Evolutionary conservation across 2,329 filamentous ascomycete genomes (phyloP).

Genomic region (Pseudocercospora pini-densiflorae): DNA sequence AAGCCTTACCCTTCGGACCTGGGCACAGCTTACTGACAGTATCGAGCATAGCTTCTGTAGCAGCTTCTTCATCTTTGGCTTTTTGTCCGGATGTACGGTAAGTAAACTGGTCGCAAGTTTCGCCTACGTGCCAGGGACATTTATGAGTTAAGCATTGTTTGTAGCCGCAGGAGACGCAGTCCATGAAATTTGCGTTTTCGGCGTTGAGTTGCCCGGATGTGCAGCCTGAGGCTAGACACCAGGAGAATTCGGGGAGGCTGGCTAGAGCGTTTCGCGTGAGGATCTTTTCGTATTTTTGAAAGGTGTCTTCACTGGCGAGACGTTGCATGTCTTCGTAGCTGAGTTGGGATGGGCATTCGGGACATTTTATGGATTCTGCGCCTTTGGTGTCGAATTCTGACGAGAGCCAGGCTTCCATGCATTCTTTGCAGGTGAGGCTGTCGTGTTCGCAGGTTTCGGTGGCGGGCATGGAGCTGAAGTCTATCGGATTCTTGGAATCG

Average conservation of each 20-base stretch:
- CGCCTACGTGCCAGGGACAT: slow-evolving; percentile 43
- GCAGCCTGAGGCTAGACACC: slow-evolving; percentile 58
- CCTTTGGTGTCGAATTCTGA: slow-evolving; percentile 43
- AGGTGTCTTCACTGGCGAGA: slow-evolving; percentile 51
- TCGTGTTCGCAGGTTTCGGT: slow-evolving; percentile 43
- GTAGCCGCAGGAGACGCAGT: slow-evolving; percentile 43
- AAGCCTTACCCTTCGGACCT: slow-evolving; percentile 25
- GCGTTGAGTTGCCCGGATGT: slow-evolving; percentile 58
- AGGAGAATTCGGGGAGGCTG: slow-evolving; percentile 53
- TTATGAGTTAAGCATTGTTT: slow-evolving; percentile 44
- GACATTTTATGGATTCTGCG: slow-evolving; percentile 58
- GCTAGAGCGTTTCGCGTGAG: slow-evolving; percentile 51
- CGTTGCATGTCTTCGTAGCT: slow-evolving; percentile 52
- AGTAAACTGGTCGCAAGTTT: slow-evolving; percentile 48
- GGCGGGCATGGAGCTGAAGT: slow-evolving; percentile 40
- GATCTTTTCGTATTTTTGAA: slow-evolving; percentile 54
- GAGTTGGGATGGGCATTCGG: slow-evolving; percentile 54
- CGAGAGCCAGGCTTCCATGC: slow-evolving; percentile 46
- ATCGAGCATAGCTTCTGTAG: slow-evolving; percentile 38
- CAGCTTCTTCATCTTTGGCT: slow-evolving; percentile 33
- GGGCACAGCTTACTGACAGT: slow-evolving; percentile 46
- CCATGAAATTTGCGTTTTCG: slow-evolving; percentile 47
- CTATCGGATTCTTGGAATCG: slow-evolving; percentile 36
- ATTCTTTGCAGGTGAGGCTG: slow-evolving; percentile 43
- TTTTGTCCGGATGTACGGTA: slow-evolving; percentile 34